Conservation (phyloP, 148 eudicot genomes). For the Fagopyrum esculentum region DNA sequence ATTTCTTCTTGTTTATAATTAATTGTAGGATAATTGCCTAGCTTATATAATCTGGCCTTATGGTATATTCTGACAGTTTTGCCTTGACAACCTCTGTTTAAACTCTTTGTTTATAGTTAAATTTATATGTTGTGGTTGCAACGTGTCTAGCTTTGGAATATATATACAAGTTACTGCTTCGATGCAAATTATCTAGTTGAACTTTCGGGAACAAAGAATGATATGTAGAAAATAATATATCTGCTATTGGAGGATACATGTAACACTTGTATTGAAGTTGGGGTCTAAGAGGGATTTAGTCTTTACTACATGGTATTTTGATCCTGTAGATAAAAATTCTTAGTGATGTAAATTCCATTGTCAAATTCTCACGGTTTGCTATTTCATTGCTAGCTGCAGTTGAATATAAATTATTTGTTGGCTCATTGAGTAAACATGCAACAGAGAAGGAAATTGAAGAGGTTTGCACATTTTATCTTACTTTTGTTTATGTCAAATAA, state of each 20-base stretch:
- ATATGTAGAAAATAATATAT: not conserved
- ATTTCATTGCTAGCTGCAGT: constrained; percentile 51
- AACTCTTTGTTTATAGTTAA: not conserved
- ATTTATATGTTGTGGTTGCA: not conserved
- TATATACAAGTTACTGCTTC: not conserved
- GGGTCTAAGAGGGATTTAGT: not conserved
- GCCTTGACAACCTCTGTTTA: not conserved
- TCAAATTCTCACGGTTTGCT: constrained; percentile 15
- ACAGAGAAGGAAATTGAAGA: constrained; percentile 92
- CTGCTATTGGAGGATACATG: not conserved
- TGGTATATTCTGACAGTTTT: not conserved
- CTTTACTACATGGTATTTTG: not conserved
- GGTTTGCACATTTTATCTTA: constrained; percentile 29
- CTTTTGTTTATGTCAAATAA: not conserved
- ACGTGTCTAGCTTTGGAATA: not conserved
- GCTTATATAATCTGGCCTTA: not conserved
- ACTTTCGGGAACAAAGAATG: not conserved
- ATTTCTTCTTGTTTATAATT: not conserved
- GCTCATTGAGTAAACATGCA: constrained; percentile 79
- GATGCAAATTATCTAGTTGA: not conserved
- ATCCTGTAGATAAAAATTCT: constrained; percentile 1
- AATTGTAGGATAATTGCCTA: not conserved
- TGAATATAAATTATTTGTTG: constrained; percentile 91
- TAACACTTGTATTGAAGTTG: not conserved
- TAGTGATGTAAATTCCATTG: not conserved